Evolutionary conservation across 1,139 yeast genomes (phyloP).

Genomic region (Pichia sp.): DNA sequence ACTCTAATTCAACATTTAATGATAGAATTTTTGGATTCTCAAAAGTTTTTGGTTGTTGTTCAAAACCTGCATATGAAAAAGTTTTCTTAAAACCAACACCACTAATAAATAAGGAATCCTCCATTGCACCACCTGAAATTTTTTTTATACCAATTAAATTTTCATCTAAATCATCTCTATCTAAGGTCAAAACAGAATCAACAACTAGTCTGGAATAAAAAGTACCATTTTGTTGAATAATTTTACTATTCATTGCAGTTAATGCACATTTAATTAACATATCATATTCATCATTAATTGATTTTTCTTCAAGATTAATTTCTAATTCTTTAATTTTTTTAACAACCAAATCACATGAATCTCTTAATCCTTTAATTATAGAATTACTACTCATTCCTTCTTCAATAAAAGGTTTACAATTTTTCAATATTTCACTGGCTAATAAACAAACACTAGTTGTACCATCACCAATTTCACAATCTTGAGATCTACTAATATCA

Average conservation of each 20-base stretch:
- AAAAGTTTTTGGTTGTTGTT: conserved; percentile 92
- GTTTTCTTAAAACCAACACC: conserved; percentile 98
- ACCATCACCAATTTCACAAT: conserved; percentile 99
- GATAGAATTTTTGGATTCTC: conserved; percentile 73
- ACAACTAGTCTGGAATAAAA: conserved; percentile 96
- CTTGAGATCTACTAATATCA: conserved; percentile 93
- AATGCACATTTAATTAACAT: conserved; percentile 88
- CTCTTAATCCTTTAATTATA: conserved; percentile 81
- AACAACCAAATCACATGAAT: conserved; percentile 74
- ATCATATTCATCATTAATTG: conserved; percentile 33
- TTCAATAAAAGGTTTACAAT: conserved; percentile 83
- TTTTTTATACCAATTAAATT: conserved; percentile 89
- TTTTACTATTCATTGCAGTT: conserved; percentile 95
- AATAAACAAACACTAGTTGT: conserved; percentile 91
- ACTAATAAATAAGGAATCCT: conserved; percentile 78
- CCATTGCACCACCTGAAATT: conserved; percentile 95
- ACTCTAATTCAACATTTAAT: conserved; percentile 87
- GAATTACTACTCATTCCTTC: conserved; percentile 93
- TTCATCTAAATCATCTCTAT: conserved; percentile 80
- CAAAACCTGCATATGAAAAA: conserved; percentile 95
- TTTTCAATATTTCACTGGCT: conserved; percentile 93
- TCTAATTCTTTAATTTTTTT: conserved; percentile 68
- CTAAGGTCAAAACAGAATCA: conserved; percentile 85
- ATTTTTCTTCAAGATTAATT: conserved; percentile 52
- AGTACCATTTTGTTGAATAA: conserved; percentile 77